A percentile compares a stretch with the other conserved stretches of the same genome.
phyloP scores from a whole-genome alignment of 2,329 filamentous ascomycete genomes.

The Colletotrichum musae region DNA sequence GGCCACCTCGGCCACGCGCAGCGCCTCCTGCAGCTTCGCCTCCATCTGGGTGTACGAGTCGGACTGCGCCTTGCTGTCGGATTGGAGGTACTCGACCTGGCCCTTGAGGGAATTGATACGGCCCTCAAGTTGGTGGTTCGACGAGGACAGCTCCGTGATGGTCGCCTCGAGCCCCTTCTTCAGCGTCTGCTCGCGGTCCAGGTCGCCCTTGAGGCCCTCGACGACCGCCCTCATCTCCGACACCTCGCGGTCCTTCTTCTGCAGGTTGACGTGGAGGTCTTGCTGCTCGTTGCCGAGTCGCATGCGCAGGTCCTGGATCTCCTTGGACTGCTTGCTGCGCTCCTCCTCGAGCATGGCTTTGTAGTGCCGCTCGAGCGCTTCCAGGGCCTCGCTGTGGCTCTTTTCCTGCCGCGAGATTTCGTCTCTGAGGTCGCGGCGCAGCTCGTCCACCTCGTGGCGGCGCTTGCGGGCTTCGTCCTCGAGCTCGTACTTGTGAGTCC shows the following conservation, averaged over 20 bases:
- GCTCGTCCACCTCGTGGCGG: conserved; percentile 69
- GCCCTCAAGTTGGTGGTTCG: conserved; percentile 78
- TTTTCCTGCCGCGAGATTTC: conserved; percentile 72
- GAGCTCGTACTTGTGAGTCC: conserved; percentile 63
- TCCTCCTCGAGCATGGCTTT: conserved; percentile 78
- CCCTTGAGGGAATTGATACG: conserved; percentile 82
- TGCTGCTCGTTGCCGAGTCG: conserved; percentile 67
- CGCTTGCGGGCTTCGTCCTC: conserved; percentile 69
- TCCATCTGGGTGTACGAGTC: conserved; percentile 88
- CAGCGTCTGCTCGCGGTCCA: conserved; percentile 75
- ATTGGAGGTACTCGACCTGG: conserved; percentile 91
- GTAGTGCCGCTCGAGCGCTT: conserved; percentile 73
- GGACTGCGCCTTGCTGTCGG: conserved; percentile 89
- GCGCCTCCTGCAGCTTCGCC: conserved; percentile 82
- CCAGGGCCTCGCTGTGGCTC: conserved; percentile 77
- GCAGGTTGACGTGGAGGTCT: conserved; percentile 62
- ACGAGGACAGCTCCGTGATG: conserved; percentile 71
- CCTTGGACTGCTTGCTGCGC: conserved; percentile 68
- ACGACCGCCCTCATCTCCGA: conserved; percentile 62
- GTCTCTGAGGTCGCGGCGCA: conserved; percentile 64
- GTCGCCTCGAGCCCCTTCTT: conserved; percentile 68
- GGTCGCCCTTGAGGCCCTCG: conserved; percentile 63
- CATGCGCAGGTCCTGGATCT: conserved; percentile 75
- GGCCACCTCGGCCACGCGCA: conserved; percentile 77
- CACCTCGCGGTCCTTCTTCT: conserved; percentile 69